These are phyloP conservation scores for Russula ochroleuca DNA, from an alignment of 768 basidiomycete species.

Conservation along the genomic window DNA sequence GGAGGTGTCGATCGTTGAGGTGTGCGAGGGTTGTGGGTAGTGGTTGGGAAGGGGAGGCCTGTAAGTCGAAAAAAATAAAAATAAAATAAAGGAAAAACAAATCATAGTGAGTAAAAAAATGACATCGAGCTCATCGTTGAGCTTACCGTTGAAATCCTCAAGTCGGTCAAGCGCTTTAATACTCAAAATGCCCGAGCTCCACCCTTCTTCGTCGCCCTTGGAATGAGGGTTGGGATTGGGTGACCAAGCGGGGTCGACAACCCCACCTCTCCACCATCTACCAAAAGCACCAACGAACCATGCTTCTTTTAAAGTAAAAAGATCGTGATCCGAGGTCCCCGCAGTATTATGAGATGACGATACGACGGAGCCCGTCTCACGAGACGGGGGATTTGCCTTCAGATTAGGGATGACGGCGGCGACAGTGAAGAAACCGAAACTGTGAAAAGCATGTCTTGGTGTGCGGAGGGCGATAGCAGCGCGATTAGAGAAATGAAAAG, in stretches of 20 bases:
- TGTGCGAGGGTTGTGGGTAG: constrained; percentile 20
- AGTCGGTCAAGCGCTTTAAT: constrained; percentile 69
- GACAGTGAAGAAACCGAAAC: constrained; percentile 82
- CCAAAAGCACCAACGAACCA: constrained; percentile 93
- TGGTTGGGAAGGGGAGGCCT: constrained; percentile 29
- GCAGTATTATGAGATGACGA: constrained; percentile 3
- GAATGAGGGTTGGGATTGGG: constrained; percentile 51
- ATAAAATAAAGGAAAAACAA: too few relatives aligned
- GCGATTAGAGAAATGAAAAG: constrained; percentile 87
- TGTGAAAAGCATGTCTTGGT: constrained; percentile 82
- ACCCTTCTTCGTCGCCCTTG: constrained; percentile 63
- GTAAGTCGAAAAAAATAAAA: not conserved
- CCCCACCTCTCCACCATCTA: constrained; percentile 83
- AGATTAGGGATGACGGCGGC: constrained; percentile 66
- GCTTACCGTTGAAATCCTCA: constrained; percentile 64
- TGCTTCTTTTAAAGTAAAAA: constrained; percentile 60
- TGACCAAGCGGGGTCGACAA: constrained; percentile 77
- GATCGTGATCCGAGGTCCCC: constrained; percentile 37
- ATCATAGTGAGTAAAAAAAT: constrained; percentile 34
- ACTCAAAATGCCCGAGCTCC: constrained; percentile 72
- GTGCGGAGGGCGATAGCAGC: constrained; percentile 91
- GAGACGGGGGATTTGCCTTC: constrained; percentile 22
- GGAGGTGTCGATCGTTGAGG: constrained; percentile 44
- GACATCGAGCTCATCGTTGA: constrained; percentile 17
- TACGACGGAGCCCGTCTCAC: constrained; percentile 21